Evolutionary conservation across 768 basidiomycete genomes (phyloP).

Genomic region (Xerocomus potaroensis): DNA sequence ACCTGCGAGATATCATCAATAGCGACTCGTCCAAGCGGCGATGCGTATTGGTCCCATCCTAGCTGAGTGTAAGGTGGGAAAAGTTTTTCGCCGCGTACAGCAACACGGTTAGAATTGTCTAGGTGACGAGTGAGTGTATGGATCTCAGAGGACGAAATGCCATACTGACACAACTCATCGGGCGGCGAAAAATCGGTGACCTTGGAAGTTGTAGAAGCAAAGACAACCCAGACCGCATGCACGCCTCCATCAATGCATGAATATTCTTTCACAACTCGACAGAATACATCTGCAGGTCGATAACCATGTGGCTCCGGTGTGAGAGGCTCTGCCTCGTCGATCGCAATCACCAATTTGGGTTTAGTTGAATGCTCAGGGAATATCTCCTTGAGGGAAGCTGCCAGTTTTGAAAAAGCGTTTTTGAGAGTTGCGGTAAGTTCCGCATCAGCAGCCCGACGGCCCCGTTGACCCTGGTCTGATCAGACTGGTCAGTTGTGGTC

Average conservation of each 20-base stretch:
- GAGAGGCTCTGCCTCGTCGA: slow-evolving; percentile 13
- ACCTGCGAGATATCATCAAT: background rate
- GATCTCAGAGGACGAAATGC: background rate
- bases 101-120: slow-evolving; percentile 8
- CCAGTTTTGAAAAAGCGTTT: background rate
- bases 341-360: slow-evolving; percentile 11
- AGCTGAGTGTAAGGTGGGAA: slow-evolving; percentile 10
- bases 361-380: background rate
- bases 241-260: no score
- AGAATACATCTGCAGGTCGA: background rate
- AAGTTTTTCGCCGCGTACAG: background rate
- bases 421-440: background rate
- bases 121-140: background rate
- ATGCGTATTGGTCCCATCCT: slow-evolving; percentile 15
- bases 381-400: background rate
- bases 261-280: no score
- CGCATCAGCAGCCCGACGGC: background rate
- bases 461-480: background rate
- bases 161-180: background rate
- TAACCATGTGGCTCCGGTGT: background rate
- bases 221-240: background rate
- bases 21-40: background rate
- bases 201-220: slow-evolving; percentile 10
- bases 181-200: slow-evolving; percentile 7
- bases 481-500: background rate